Evolutionary conservation across 768 basidiomycete genomes (phyloP), one percentile per base, ranked within the genome.

Genomic region (Mycena belliarum): DNA sequence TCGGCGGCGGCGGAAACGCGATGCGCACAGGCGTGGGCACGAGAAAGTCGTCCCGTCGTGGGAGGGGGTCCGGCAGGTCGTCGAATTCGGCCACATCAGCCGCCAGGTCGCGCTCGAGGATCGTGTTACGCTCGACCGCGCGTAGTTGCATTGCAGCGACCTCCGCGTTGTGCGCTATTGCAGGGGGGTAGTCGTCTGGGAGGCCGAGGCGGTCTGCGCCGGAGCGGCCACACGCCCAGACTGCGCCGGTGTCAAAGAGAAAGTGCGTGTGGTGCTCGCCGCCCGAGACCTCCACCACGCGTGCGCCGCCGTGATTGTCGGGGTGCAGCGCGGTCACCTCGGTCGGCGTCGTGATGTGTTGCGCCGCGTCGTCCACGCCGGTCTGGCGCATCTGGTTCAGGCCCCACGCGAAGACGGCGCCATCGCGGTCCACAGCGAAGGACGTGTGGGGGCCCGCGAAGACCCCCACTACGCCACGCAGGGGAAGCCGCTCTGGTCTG

Each of bases 221-320:
- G 35, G 20, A 46, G 43, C 60, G 44, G 23, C 64, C 64, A 44
- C 54, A 63, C 26, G 49, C 61, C 56, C 52, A 63, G 14, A 65
- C 33, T 21, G 49, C 49, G 26, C 64, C 64, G 33, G 52, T 51
- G 45, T 50, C 59, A 33, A 61, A 55, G 16, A 65, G 55, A 28
- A 65, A 63, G 26, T 56, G 51, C 14, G 61, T 65, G 49, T 65
- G 64, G 49, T 63, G 61, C 33, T 65, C 61, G 11, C 64, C 64
- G 48, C 61, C 53, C 11, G 55, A 53, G 24, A 65, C 54, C 47
- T 48, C 52, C 3, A 65, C 47, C 4, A 65, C 61, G 21, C 57
- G 51, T 28, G 56, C 64, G 24, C 54, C 61, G 20, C 40, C 51
- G 40, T 63, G 57, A 21, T 59, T 38, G 33, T 49, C 53, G 9